Conservation (phyloP, 805 yeast genomes). For the Candida fluviatilis region DNA sequence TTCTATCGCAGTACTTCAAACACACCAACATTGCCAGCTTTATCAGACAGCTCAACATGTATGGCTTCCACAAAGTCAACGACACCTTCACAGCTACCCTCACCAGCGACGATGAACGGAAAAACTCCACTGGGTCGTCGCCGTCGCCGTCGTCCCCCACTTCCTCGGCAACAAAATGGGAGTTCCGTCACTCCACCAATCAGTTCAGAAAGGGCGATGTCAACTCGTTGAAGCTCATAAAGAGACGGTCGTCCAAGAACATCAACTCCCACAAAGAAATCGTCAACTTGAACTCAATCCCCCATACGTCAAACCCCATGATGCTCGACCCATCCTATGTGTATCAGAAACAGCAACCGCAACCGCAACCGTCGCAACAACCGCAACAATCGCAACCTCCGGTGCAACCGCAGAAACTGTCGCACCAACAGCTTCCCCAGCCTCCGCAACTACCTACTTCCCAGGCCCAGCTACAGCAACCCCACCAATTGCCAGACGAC, state of each 20-base stretch:
- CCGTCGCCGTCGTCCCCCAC: constrained; percentile 5
- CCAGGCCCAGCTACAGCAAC: constrained; percentile 4
- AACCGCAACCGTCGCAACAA: constrained; percentile 3
- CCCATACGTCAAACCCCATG: constrained; percentile 9
- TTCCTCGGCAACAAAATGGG: constrained; percentile 50
- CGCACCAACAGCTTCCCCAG: constrained; percentile 8
- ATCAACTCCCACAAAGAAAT: constrained; percentile 35
- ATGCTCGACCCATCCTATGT: constrained; percentile 3
- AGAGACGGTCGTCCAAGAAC: constrained; percentile 60
- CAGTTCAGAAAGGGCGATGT: constrained; percentile 77
- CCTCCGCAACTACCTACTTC: constrained; percentile 14
- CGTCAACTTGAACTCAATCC: constrained; percentile 28
- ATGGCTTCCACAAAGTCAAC: constrained; percentile 43
- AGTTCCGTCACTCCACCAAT: constrained; percentile 80
- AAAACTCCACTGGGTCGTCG: not conserved
- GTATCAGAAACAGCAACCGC: constrained; percentile 9
- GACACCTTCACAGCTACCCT: constrained; percentile 25
- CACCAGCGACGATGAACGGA: constrained; percentile 13
- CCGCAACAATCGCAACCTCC: constrained; percentile 1
- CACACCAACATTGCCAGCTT: constrained; percentile 43
- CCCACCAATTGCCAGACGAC: constrained; percentile 8
- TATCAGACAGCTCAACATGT: constrained; percentile 42
- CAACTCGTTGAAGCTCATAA: constrained; percentile 68
- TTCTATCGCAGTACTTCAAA: constrained; percentile 51
- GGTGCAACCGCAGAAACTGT: constrained; percentile 1